Base-by-base conservation (phyloP, 768 basidiomycete genomes). In the Phlegmacium glaucopus region DNA sequence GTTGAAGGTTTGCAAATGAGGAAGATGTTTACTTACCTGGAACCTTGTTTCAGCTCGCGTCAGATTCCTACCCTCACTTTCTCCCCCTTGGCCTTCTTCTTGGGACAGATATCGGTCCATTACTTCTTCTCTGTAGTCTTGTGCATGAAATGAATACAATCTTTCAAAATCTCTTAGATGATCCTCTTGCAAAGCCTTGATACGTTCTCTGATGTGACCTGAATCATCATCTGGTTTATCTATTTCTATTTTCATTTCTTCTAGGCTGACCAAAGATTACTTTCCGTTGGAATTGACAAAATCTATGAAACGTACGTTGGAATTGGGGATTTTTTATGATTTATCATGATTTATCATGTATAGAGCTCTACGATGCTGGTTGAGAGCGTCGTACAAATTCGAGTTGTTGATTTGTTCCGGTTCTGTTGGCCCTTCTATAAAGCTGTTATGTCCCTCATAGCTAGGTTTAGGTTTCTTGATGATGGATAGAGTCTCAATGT, bases 271-370 rank as follows among this genome's bases (percentile, higher is more conserved):
- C 38, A 8, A 25, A 13, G 30, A 29, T 27, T n/a, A 37, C 2
- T 5, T 22, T 22, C 22, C 22, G 2, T 22, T 22, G 22, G 35
- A n/a, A 15, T 15, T 32, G n/a, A n/a, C 26, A 29, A 25, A 11
- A 15, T n/a, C n/a, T 0, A 12, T 37, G 30, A 45, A 25, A 51
- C 71, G 48, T 58, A 76, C 77, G 67, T 62, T 39, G 75, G 72
- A 8, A 75, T 62, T 9, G 61, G 60, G 38, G 62, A 45, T 34
- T 70, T 68, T 43, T 69, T 73, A 44, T 67, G 63, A 8, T 67
- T 67, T n/a, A n/a, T n/a, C n/a, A n/a, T n/a, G n/a, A n/a, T n/a
- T n/a, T 17, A 79, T 54, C 15, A 75, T 58, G 51, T 63, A 77
- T 46, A 69, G 62, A 0, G 72, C 73, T 17, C 60, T 50, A 6